phyloP scores from a whole-genome alignment of 148 eudicot genomes.

The Cornus controversa region DNA sequence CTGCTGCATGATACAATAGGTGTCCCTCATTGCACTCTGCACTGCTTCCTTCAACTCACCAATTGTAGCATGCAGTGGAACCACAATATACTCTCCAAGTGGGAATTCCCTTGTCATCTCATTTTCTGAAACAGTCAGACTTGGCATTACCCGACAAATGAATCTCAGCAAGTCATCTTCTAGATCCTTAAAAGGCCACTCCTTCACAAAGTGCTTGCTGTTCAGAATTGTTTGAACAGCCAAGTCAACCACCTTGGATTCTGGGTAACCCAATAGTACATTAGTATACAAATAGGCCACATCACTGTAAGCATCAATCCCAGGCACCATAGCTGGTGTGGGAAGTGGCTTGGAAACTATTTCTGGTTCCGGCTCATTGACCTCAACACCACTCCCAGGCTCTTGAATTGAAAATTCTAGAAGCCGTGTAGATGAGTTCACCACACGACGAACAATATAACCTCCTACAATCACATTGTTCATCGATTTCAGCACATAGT shows the following conservation, averaged over 20 bases:
- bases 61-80: conserved; percentile 60
- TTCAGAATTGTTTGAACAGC: conserved; percentile 54
- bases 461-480: conserved; percentile 69
- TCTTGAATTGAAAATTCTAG: conserved; percentile 61
- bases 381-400: conserved; percentile 8
- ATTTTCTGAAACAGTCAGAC: conserved; percentile 28
- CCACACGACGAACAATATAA: conserved; percentile 47
- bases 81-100: conserved; percentile 44
- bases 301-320: conserved; percentile 47
- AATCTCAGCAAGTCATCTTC: not conserved
- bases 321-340: conserved; percentile 10
- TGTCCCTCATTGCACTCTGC: conserved; percentile 62
- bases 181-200: conserved; percentile 36
- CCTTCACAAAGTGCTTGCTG: conserved; percentile 72
- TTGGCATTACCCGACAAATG: conserved; percentile 24
- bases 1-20: conserved; percentile 52
- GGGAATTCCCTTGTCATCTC: conserved; percentile 19
- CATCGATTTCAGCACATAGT: conserved; percentile 82
- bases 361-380: conserved; percentile 17
- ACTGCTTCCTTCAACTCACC: conserved; percentile 57
- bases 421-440: conserved; percentile 46
- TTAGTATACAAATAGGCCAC: conserved; percentile 42
- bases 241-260: conserved; percentile 29
- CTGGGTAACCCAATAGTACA: conserved; percentile 37
- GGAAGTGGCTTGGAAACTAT: conserved; percentile 5